Base-by-base conservation (phyloP, 352 stramenopile species). In the Elongisporangium prolatum region DNA sequence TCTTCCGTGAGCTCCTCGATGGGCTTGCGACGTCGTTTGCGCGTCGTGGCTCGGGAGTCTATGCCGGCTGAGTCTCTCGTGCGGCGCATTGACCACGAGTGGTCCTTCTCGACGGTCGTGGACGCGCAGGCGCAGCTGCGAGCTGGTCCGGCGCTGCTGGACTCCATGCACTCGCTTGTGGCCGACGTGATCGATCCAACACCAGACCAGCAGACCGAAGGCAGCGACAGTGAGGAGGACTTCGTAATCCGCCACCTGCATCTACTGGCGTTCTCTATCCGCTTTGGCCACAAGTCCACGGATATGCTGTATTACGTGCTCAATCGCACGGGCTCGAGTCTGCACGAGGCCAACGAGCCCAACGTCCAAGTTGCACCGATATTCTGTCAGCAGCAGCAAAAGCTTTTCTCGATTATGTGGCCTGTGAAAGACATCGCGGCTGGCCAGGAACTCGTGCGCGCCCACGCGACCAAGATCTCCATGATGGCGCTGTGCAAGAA, bases 401-500 rank as follows among this genome's bases (percentile, higher is more conserved):
- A 72, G 14, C 62, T 85, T 0, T 78, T 79, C 20, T 79, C 75
- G 16, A 59, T 85, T 53, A 70, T 70, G 17, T 82, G 75, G 75
- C 67, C 70, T 14, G 68, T 68, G 11, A 60, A 71, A 34, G 48
- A 69, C 18, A 56, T 85, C 40, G 48, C 38, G 1, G 50, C 52
- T 17, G 72, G 70, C 49, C 56, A 54, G 3, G 65, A 82, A 34
- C 54, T 85, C 10, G 59, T 80, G 24, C 64, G 75, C 7, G 68
- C 72, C 16, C 75, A 75, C 37, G 75, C 75, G 0, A 73, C 72
- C 56, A 85, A 82, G 60, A 72, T 85, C 40, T 76, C 75, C 10
- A 65, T 82, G 57, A 85, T 85, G 67, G 72, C 72, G 48, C 59
- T 82, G 21, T 77, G 72, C 56, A 80, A 85, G 49, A 80, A 85